Conservation (phyloP, 345 rosid species). For the Lepidium sativum region DNA sequence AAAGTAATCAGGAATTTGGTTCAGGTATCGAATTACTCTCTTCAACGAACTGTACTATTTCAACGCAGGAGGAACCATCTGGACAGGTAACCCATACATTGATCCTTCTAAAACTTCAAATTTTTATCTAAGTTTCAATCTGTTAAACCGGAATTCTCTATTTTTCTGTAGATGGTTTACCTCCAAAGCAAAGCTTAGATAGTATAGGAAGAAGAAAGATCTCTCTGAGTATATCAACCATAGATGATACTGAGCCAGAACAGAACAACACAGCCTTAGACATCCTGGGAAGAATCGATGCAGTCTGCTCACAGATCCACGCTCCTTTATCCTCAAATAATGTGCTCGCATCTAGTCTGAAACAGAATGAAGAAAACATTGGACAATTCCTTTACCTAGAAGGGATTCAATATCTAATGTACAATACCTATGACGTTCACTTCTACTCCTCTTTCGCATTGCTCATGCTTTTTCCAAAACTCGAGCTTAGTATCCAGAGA, state of each 20-base stretch:
- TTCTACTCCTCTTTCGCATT: constrained; percentile 75
- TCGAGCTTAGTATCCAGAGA: constrained; percentile 72
- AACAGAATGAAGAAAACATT: constrained; percentile 59
- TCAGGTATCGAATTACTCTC: constrained; percentile 82
- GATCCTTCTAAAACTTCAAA: background rate
- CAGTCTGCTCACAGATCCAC: constrained; percentile 49
- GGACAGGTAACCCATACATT: constrained; percentile 69
- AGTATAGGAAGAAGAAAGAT: constrained; percentile 47
- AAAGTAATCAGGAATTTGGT: background rate
- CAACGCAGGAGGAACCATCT: constrained; percentile 87
- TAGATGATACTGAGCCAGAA: constrained; percentile 33
- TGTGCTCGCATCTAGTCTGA: constrained; percentile 60
- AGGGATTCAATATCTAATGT: constrained; percentile 70
- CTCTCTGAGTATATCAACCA: constrained; percentile 35
- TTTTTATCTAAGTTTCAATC: background rate
- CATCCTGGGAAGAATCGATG: constrained; percentile 67
- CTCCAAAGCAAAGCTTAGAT: constrained; percentile 58
- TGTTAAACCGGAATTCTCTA: background rate
- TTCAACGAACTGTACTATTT: constrained; percentile 95
- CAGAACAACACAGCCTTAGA: constrained; percentile 42
- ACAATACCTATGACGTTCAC: constrained; percentile 71
- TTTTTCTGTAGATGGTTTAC: constrained; percentile 54
- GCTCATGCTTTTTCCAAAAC: constrained; percentile 63
- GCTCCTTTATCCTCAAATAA: constrained; percentile 44
- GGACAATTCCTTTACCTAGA: constrained; percentile 83